A percentile compares a stretch with the other conserved stretches of the same genome.
phyloP scores from a whole-genome alignment of 768 basidiomycete genomes.

The Serendipita indica region DNA sequence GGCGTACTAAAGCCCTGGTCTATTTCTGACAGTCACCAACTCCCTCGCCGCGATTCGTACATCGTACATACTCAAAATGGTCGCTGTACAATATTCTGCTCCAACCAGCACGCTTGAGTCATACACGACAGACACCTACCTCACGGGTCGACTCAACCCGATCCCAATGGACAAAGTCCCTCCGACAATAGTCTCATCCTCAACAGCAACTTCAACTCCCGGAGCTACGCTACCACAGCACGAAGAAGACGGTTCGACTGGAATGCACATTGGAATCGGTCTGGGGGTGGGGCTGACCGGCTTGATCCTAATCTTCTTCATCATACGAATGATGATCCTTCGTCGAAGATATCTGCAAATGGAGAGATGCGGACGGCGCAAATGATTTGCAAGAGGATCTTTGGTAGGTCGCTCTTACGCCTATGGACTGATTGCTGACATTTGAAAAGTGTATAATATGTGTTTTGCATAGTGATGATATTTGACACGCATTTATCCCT shows the following conservation, averaged over 20 bases:
- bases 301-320: neutral
- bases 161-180: too few species aligned
- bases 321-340: neutral
- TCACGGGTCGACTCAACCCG: too few species aligned
- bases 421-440: neutral
- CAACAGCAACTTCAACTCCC: too few species aligned
- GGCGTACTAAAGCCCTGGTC: too few species aligned
- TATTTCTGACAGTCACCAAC: too few species aligned
- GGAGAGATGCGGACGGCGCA: neutral
- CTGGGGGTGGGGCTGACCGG: neutral
- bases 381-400: neutral
- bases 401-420: neutral
- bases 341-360: neutral
- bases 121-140: too few species aligned
- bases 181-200: too few species aligned
- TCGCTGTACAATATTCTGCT: too few species aligned
- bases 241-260: neutral
- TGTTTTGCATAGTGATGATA: constrained; percentile 1
- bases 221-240: too few species aligned
- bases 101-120: too few species aligned
- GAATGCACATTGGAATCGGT: neutral
- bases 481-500: neutral
- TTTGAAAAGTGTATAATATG: neutral
- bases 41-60: too few species aligned
- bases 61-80: too few species aligned